Percentiles rank a stretch among this genome's conserved stretches.
Evolutionary conservation across 2,329 filamentous ascomycete species (phyloP).

Genomic region (Aureobasidium sp.): DNA sequence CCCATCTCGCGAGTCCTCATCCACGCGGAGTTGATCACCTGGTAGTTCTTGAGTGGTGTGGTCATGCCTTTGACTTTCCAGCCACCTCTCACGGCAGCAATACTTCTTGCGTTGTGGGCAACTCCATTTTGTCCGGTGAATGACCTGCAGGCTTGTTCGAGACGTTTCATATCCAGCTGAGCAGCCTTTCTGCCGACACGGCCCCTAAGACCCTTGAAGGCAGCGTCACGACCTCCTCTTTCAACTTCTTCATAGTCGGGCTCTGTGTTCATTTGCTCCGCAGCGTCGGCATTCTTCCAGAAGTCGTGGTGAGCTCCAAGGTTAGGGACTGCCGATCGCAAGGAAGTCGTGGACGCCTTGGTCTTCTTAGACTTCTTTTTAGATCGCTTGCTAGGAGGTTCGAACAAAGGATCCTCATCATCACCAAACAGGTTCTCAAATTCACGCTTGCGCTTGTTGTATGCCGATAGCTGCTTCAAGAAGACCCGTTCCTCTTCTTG

Average conservation of each 20-base stretch:
- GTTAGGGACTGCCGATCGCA: neutral
- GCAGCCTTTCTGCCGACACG: neutral
- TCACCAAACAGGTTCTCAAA: neutral
- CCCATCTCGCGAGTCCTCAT: conserved; percentile 48
- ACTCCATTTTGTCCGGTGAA: conserved; percentile 32
- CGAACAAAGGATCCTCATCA: neutral
- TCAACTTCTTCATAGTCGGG: neutral
- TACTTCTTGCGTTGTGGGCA: conserved; percentile 12
- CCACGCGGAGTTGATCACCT: conserved; percentile 47
- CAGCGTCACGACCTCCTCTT: neutral
- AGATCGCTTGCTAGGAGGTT: neutral
- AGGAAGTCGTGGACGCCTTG: neutral
- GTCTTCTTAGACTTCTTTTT: neutral
- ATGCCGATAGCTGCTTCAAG: neutral
- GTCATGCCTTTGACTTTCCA: conserved; percentile 46
- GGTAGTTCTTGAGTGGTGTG: conserved; percentile 41
- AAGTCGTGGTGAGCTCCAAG: neutral
- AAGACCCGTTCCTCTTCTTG: conserved; percentile 22
- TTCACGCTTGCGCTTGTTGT: neutral
- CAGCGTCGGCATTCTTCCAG: neutral
- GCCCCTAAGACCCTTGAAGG: neutral
- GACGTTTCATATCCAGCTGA: neutral
- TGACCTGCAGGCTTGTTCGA: conserved; percentile 35
- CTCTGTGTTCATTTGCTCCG: neutral
- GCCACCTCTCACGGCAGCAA: conserved; percentile 28